phyloP scores from a whole-genome alignment of 2,329 filamentous ascomycete species.

The Aspergillus hiratsukae region DNA sequence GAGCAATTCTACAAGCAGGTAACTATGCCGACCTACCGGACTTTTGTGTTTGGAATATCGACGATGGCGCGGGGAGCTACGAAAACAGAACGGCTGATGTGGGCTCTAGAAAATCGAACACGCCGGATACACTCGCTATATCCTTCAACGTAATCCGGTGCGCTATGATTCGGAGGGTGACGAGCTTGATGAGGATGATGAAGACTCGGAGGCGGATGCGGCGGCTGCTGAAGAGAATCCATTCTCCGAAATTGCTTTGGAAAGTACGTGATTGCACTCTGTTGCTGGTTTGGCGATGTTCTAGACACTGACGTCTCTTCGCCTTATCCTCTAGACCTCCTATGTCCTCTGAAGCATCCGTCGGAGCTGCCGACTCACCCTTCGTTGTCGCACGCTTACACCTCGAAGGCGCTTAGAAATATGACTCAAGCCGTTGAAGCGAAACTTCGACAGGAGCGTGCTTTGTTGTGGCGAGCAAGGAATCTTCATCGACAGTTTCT shows the following conservation, averaged over 20 bases:
- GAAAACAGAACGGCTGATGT: background rate
- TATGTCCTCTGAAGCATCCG: conserved; percentile 59
- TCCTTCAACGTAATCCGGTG: conserved; percentile 55
- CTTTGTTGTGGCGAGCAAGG: conserved; percentile 54
- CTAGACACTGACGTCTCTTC: conserved; percentile 5
- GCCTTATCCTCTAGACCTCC: conserved; percentile 43
- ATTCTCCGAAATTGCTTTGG: conserved; percentile 54
- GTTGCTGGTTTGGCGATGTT: background rate
- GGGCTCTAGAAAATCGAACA: conserved; percentile 54
- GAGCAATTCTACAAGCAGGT: conserved; percentile 55
- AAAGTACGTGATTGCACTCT: conserved; percentile 43
- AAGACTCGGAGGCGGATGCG: conserved; percentile 55
- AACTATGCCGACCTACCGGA: background rate
- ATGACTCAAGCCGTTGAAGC: conserved; percentile 54
- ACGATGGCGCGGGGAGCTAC: background rate
- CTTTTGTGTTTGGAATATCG: background rate
- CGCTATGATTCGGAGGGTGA: conserved; percentile 62
- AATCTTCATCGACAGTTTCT: conserved; percentile 55
- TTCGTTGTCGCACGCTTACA: conserved; percentile 55
- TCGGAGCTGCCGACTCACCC: conserved; percentile 58
- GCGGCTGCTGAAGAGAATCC: conserved; percentile 58
- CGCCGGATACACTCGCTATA: conserved; percentile 58
- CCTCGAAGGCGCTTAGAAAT: conserved; percentile 54
- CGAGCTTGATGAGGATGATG: conserved; percentile 55
- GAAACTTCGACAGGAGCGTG: conserved; percentile 55